Percentiles rank a stretch among this genome's conserved stretches.
Evolutionary conservation across 2,329 filamentous ascomycete species (phyloP).

Genomic region (Fusarium luffae): DNA sequence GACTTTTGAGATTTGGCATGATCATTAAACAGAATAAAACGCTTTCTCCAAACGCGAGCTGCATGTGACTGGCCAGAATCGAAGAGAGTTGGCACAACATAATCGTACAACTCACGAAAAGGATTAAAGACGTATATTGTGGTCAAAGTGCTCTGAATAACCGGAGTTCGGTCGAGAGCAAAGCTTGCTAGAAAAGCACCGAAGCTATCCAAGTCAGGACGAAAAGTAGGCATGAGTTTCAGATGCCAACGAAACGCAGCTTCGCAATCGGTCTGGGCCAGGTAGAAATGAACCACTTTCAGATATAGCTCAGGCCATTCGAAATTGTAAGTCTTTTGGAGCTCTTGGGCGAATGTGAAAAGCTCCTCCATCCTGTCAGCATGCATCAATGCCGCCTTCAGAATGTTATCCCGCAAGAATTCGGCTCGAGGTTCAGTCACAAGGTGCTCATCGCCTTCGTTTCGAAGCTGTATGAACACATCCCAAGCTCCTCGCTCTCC

Average conservation of each 20-base stretch:
- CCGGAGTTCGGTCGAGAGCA: conserved; percentile 51
- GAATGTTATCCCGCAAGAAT: conserved; percentile 46
- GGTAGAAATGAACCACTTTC: conserved; percentile 57
- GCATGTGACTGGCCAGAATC: conserved; percentile 56
- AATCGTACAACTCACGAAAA: conserved; percentile 61
- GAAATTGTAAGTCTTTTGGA: conserved; percentile 52
- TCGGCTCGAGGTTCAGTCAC: conserved; percentile 42
- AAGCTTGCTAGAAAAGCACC: conserved; percentile 57
- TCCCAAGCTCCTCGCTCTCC: conserved; percentile 46
- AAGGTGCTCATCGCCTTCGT: conserved; percentile 27
- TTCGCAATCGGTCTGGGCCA: conserved; percentile 53
- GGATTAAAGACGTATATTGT: conserved; percentile 58
- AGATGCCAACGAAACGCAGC: conserved; percentile 61
- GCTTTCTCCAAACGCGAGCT: conserved; percentile 61
- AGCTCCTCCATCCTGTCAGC: conserved; percentile 43
- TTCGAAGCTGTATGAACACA: conserved; percentile 41
- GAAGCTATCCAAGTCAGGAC: conserved; percentile 56
- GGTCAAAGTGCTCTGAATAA: conserved; percentile 55
- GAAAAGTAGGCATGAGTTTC: conserved; percentile 56
- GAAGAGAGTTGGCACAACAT: conserved; percentile 63
- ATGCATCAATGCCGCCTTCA: conserved; percentile 46
- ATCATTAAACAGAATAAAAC: conserved; percentile 56
- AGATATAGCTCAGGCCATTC: conserved; percentile 63
- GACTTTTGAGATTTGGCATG: conserved; percentile 55
- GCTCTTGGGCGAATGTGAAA: conserved; percentile 46